Evolutionary conservation across 768 basidiomycete species (phyloP), one percentile per base, ranked within the genome.

Genomic region (Boletus reticuloceps): DNA sequence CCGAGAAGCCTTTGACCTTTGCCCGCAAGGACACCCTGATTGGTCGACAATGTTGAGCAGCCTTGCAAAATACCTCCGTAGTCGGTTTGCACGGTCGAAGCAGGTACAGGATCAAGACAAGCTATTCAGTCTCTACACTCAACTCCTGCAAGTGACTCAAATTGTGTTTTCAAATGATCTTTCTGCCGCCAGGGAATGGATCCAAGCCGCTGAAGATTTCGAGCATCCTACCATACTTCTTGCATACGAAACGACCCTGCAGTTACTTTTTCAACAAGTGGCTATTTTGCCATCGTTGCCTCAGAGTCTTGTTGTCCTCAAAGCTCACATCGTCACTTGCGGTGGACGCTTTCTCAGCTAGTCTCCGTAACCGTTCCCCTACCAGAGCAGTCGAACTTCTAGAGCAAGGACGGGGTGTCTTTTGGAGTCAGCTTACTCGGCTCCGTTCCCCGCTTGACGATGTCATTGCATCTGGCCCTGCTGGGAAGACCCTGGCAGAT

Each of bases 351-450:
- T 59, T 61, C 34, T 45, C 51, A 17, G 42, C 51, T n/a, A 58
- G 54, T 45, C 65, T 65, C 20, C 54, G 42, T 3, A n/a, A 32
- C 0, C 29, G 42, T 5, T 17, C 58, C 27, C 49, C 51, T 13
- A 41, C 56, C 16, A 45, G 37, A 14, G 66, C 61, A 25, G 56
- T 75, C 7, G 67, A 73, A 46, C 71, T 71, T 61, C 58, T 74
- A 1, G 66, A 64, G 43, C 65, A 67, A 7, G 65, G 66, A 4
- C 36, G 61, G 17, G 54, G 47, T 2, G 31, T 65, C 4, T 47
- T 67, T 29, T 68, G 67, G 67, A 55, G 53, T 4, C 53, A 58
- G 45, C 32, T 64, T n/a, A 46, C 45, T 12, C 58, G 64, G 12
- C 55, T 65, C 45, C 54, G 13, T 46, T 62, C 29, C 16, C 49